Conservation (phyloP, 1,139 yeast genomes). For the Suhomyces bokatorum region DNA sequence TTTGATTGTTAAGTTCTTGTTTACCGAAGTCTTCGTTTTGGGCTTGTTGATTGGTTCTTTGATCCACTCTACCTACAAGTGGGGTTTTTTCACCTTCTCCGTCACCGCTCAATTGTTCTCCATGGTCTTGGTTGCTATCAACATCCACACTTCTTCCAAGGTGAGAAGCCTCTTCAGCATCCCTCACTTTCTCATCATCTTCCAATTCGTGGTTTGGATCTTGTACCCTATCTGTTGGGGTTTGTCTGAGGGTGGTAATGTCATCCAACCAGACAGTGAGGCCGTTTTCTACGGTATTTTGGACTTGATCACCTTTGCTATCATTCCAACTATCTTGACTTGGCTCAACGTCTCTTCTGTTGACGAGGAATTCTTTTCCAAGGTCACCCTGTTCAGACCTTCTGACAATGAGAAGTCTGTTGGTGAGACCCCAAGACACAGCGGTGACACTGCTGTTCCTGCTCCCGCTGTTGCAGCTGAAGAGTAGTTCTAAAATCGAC, state of each 20-base stretch:
- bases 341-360: conserved; percentile 30
- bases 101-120: conserved; percentile 40
- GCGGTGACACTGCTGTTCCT: conserved; percentile 23
- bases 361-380: conserved; percentile 34
- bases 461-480: conserved; percentile 24
- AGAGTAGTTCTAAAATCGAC: background rate
- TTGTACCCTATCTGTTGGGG: conserved; percentile 64
- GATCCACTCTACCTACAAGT: conserved; percentile 58
- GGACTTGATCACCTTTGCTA: conserved; percentile 49
- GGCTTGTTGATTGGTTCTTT: conserved; percentile 55
- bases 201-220: conserved; percentile 41
- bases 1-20: conserved; percentile 36
- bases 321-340: conserved; percentile 42
- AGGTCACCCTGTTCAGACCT: conserved; percentile 20
- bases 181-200: conserved; percentile 31
- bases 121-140: conserved; percentile 27
- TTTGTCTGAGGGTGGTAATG: conserved; percentile 67
- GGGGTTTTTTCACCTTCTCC: conserved; percentile 60
- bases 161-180: conserved; percentile 10
- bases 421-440: conserved; percentile 24
- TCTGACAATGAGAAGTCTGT: conserved; percentile 23
- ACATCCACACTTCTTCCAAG: conserved; percentile 16
- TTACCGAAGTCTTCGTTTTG: conserved; percentile 52
- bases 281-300: conserved; percentile 65
- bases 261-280: conserved; percentile 64